A percentile compares a stretch with the other conserved stretches of the same genome.
These are phyloP conservation scores for Bolboschoenoplectus hybrid DNA, from an alignment of 202 grass and related monocot species.

Conservation along the genomic window DNA sequence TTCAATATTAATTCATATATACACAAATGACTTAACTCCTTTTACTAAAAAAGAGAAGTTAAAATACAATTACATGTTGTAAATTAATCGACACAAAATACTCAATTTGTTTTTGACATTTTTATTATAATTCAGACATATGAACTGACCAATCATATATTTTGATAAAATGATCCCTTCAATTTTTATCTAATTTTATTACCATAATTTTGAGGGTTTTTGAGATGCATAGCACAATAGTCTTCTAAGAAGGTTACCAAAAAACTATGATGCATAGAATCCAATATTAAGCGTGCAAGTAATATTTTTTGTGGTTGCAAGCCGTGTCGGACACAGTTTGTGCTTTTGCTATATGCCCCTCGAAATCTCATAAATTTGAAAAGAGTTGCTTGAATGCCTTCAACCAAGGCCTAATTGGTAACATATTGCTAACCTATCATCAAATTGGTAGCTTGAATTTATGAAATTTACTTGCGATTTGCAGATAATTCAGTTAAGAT, in stretches of 20 bases:
- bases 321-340: conserved; percentile 1
- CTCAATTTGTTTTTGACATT: not conserved
- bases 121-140: not conserved
- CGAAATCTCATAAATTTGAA: not conserved
- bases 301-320: not conserved
- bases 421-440: no score
- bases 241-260: no score
- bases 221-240: not conserved
- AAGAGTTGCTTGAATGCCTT: not conserved
- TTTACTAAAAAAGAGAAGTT: no score
- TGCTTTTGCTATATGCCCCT: not conserved
- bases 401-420: no score
- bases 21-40: no score
- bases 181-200: not conserved
- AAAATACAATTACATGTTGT: no score
- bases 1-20: no score
- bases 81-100: no score
- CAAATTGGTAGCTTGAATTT: no score
- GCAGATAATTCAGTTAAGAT: no score
- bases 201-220: not conserved
- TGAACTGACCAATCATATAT: not conserved
- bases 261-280: not conserved
- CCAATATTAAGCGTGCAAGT: not conserved
- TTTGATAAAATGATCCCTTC: not conserved
- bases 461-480: no score